Evolutionary conservation across 495 filamentous ascomycete species (phyloP), one percentile per base, ranked within the genome.

Genomic region (Amorphotheca resinae): DNA sequence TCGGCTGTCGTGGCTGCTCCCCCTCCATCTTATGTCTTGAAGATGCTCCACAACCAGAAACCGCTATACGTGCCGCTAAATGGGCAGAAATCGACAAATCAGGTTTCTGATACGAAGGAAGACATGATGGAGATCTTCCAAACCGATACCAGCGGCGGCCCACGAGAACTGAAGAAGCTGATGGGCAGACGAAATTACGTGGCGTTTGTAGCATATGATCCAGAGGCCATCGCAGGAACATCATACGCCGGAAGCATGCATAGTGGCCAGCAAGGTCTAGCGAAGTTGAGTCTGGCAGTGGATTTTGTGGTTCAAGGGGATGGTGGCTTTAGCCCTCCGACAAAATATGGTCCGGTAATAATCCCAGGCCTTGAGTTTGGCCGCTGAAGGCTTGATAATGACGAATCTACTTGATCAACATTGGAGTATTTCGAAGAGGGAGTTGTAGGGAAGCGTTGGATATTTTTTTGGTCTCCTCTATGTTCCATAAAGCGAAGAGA

Each of bases 41-140:
- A 91, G 53, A 74, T 96, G 57, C 79, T 98, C 11, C 87, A 96
- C 69, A 81, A 77, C 67, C 86, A 84, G 65, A 93, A 88, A 57
- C 72, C 80, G 5, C 74, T 95, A 22, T 98, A 95, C 59, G 64
- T 98, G 22, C 93, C 91, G 1, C 70, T 72, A 33, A 98, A 98
- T 61, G 93, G 93, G 15, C 82, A 93, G 58, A 80, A 84, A 48
- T 82, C 76, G 15, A 76, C 68, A 1, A 67, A 79, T 53, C 42
- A 46, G 30, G 34, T 56, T 12, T 50, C 53, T 6, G 91, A 98
- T 57, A 98, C 91, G 28, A 98, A 98, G 60, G 91, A 98, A 62
- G 91, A 98, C 58, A 98, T 98, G 91, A 87, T 96, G 79, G 91
- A 98, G 65, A 85, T 98, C 50, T 98, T 98, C 72, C 80, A 88